These are phyloP conservation scores for Strobilomyces echinocephalus DNA, from an alignment of 768 basidiomycete species.

Conservation along the genomic window DNA sequence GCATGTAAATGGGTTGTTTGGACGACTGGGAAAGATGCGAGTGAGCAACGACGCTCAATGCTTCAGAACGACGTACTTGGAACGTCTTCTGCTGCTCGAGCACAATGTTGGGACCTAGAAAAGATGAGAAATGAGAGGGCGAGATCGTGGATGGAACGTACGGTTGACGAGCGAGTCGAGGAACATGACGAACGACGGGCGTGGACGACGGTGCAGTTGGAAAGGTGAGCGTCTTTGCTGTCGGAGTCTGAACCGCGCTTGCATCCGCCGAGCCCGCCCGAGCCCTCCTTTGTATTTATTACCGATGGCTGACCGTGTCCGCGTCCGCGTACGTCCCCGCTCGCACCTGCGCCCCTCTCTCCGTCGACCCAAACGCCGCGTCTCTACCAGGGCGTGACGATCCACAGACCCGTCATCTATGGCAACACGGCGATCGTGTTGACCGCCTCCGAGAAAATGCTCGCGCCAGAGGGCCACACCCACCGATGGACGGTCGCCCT, in stretches of 20 bases:
- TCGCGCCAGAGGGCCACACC: constrained; percentile 68
- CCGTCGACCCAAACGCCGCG: not conserved
- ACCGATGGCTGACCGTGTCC: constrained; percentile 64
- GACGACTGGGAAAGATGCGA: constrained; percentile 27
- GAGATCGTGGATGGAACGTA: constrained; percentile 30
- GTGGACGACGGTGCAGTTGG: not conserved
- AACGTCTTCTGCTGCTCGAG: constrained; percentile 59
- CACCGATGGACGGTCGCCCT: constrained; percentile 97
- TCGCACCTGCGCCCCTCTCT: no score
- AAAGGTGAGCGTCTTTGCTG: not conserved
- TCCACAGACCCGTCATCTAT: constrained; percentile 90
- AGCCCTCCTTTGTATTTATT: constrained; percentile 14
- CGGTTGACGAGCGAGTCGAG: constrained; percentile 63
- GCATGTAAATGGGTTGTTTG: constrained; percentile 51
- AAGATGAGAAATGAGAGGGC: not conserved
- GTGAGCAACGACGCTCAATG: constrained; percentile 1
- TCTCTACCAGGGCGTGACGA: constrained; percentile 66
- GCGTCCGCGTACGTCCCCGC: constrained; percentile 60
- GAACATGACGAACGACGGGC: constrained; percentile 34
- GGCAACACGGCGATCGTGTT: constrained; percentile 88
- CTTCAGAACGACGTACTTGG: constrained; percentile 45
- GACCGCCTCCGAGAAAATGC: constrained; percentile 63
- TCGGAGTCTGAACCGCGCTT: constrained; percentile 35
- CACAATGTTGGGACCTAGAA: constrained; percentile 57
- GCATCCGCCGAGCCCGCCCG: constrained; percentile 35